phyloP scores from a whole-genome alignment of 2,329 filamentous ascomycete species.

The Fusarium sarcochroum region DNA sequence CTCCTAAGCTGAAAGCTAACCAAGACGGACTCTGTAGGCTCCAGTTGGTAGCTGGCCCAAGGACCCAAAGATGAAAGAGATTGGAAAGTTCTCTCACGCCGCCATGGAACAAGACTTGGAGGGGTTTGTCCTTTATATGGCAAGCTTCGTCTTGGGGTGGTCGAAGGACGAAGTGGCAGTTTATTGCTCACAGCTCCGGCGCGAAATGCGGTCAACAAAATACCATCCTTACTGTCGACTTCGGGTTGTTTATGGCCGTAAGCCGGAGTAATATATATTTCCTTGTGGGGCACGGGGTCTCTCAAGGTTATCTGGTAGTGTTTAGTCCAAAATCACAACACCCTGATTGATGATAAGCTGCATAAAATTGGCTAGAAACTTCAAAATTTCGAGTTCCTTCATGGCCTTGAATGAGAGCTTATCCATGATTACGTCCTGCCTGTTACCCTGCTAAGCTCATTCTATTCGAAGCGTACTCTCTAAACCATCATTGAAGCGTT shows the following conservation, averaged over 20 bases:
- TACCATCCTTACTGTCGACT: slow-evolving; percentile 28
- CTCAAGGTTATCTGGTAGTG: too few species aligned
- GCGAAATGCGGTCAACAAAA: slow-evolving; percentile 5
- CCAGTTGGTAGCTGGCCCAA: slow-evolving; percentile 11
- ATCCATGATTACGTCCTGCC: too few species aligned
- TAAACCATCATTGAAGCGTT: too few species aligned
- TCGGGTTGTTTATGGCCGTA: slow-evolving; percentile 18
- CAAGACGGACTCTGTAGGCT: neutral
- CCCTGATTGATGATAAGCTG: too few species aligned
- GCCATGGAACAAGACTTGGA: slow-evolving; percentile 24
- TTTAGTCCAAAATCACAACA: too few species aligned
- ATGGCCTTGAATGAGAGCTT: too few species aligned
- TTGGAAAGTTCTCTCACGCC: neutral
- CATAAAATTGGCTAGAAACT: too few species aligned
- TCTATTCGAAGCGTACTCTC: too few species aligned
- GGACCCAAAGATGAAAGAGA: slow-evolving; percentile 5
- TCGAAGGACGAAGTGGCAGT: slow-evolving; percentile 20
- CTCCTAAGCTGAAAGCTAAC: neutral
- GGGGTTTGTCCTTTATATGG: slow-evolving; percentile 20
- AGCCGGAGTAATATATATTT: slow-evolving; percentile 5
- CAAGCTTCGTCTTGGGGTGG: slow-evolving; percentile 27
- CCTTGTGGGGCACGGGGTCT: too few species aligned
- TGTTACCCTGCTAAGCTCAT: too few species aligned
- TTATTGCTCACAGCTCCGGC: slow-evolving; percentile 30
- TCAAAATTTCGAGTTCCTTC: too few species aligned